Conservation (phyloP, 352 stramenopile genomes). For the Elongisporangium anandrum region DNA sequence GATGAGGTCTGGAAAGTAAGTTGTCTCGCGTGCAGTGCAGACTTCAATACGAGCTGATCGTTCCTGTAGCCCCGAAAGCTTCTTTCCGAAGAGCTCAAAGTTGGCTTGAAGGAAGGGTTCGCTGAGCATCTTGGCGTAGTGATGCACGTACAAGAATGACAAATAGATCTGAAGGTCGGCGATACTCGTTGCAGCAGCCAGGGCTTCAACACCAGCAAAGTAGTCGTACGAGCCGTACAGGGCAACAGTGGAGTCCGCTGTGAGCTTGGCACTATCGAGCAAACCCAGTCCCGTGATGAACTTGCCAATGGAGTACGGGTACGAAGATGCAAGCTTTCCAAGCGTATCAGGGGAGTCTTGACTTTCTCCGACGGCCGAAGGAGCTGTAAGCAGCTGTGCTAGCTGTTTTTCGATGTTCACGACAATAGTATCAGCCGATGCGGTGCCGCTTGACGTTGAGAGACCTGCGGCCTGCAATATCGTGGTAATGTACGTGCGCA, state of each 20-base stretch:
- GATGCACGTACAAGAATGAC: conserved; percentile 35
- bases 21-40: conserved; percentile 28
- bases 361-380: not conserved
- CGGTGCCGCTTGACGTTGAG: not conserved
- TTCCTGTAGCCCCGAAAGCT: conserved; percentile 54
- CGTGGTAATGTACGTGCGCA: conserved; percentile 5
- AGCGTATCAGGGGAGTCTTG: conserved; percentile 3
- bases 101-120: conserved; percentile 67
- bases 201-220: conserved; percentile 4
- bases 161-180: conserved; percentile 45
- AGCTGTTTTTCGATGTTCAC: conserved; percentile 6
- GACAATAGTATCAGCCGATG: not conserved
- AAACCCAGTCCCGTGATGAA: conserved; percentile 4
- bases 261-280: conserved; percentile 7
- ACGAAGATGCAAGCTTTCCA: not conserved
- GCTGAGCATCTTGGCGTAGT: conserved; percentile 28
- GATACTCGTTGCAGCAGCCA: conserved; percentile 12
- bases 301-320: conserved; percentile 4
- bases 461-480: not conserved
- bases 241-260: conserved; percentile 2
- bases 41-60: conserved; percentile 5
- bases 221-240: conserved; percentile 8
- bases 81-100: conserved; percentile 85
- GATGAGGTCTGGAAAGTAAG: conserved; percentile 26
- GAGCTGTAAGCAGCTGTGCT: conserved; percentile 1